A percentile compares a stretch with the other conserved stretches of the same genome.
phyloP scores from a whole-genome alignment of 371 early-diverging fungal genomes.

The Mortierella sp. region DNA sequence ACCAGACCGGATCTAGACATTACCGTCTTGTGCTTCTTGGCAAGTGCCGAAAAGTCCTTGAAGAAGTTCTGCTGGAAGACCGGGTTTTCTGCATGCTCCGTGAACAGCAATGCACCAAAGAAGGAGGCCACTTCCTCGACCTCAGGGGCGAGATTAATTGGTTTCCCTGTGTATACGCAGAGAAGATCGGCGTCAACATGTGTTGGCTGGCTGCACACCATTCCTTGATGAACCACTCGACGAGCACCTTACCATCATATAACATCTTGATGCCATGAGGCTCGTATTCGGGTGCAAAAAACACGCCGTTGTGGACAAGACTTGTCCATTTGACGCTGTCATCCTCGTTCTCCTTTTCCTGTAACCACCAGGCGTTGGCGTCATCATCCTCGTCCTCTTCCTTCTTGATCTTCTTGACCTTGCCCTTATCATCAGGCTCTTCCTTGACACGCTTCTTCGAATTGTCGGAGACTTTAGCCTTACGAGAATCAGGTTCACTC shows the following conservation, averaged over 20 bases:
- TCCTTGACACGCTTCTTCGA: conserved; percentile 37
- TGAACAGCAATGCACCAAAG: conserved; percentile 88
- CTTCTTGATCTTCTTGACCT: conserved; percentile 42
- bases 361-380: conserved; percentile 66
- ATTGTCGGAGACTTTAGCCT: conserved; percentile 2
- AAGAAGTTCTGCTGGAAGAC: conserved; percentile 94
- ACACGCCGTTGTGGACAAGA: conserved; percentile 88
- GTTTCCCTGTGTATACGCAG: conserved; percentile 53
- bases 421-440: conserved; percentile 22
- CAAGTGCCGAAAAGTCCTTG: conserved; percentile 78
- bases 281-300: conserved; percentile 93
- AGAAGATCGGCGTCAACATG: no score
- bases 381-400: conserved; percentile 59
- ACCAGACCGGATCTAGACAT: neutral
- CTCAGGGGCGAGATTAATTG: conserved; percentile 77
- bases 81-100: conserved; percentile 86
- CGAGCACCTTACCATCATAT: conserved; percentile 79
- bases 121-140: conserved; percentile 97
- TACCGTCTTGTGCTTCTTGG: conserved; percentile 75
- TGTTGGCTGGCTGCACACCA: no score
- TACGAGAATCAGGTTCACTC: no score
- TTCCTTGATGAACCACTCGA: no score
- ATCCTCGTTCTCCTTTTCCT: conserved; percentile 57
- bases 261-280: conserved; percentile 91
- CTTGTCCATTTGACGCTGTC: conserved; percentile 85